Evolutionary conservation across 2,329 filamentous ascomycete species (phyloP).

Genomic region (Neoascochyta sp.): DNA sequence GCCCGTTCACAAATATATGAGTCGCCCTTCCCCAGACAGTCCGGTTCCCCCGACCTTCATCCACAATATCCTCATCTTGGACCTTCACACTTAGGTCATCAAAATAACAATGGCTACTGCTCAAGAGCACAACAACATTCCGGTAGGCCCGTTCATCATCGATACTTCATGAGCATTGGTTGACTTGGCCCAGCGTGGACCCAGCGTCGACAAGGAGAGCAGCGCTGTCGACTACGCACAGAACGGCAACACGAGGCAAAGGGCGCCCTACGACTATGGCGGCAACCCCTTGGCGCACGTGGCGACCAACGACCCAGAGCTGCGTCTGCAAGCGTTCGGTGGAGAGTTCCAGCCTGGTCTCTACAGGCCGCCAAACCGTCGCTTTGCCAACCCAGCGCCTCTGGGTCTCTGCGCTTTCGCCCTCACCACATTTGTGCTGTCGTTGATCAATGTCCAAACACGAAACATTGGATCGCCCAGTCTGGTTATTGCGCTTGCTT

Average conservation of each 20-base stretch:
- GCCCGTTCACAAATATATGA: conserved; percentile 32
- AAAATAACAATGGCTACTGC: conserved; percentile 42
- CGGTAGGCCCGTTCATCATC: conserved; percentile 19
- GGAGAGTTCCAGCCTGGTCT: conserved; percentile 53
- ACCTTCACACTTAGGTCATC: neutral
- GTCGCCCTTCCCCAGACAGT: conserved; percentile 28
- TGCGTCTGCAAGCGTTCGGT: conserved; percentile 48
- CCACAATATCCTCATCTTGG: conserved; percentile 4
- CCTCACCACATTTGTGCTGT: conserved; percentile 61
- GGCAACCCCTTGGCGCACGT: conserved; percentile 52
- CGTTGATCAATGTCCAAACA: conserved; percentile 48
- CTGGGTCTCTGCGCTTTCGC: conserved; percentile 62
- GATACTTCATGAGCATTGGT: conserved; percentile 1
- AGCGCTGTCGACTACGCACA: conserved; percentile 42
- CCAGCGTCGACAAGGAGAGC: conserved; percentile 29
- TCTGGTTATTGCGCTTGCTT: conserved; percentile 48
- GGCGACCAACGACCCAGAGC: conserved; percentile 47
- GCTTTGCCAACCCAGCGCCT: conserved; percentile 58
- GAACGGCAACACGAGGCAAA: conserved; percentile 34
- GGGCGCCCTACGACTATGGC: conserved; percentile 49
- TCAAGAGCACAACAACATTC: conserved; percentile 33
- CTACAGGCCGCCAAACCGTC: conserved; percentile 43
- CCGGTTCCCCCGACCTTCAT: conserved; percentile 23
- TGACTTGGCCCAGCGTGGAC: conserved; percentile 18
- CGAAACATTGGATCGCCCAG: conserved; percentile 42